phyloP scores from a whole-genome alignment of 176 grass and related monocot species.

The Rhipidocladum racemiflorum region DNA sequence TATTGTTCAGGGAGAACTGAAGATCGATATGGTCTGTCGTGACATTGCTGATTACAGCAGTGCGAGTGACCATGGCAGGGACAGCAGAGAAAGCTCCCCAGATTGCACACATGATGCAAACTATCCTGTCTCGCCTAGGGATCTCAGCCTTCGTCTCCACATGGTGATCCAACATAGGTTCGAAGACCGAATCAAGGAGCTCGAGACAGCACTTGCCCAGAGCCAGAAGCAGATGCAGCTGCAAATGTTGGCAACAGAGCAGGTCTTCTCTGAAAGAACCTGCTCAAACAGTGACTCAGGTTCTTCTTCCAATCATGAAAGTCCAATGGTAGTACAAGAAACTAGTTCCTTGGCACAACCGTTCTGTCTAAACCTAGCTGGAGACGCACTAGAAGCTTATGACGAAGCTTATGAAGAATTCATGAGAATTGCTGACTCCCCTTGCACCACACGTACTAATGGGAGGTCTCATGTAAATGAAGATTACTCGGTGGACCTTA shows the following conservation, averaged over 20 bases:
- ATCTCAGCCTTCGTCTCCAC: conserved; percentile 81
- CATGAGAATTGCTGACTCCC: conserved; percentile 43
- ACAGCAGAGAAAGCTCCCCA: conserved; percentile 52
- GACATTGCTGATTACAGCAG: conserved; percentile 35
- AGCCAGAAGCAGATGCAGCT: conserved; percentile 55
- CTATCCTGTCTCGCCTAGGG: conserved; percentile 71
- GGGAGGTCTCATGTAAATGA: conserved; percentile 36
- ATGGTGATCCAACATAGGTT: conserved; percentile 73
- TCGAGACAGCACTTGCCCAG: conserved; percentile 62
- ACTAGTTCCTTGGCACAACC: conserved; percentile 42
- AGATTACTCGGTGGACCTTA: conserved; percentile 38
- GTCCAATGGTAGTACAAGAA: conserved; percentile 46
- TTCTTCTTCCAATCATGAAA: conserved; percentile 64
- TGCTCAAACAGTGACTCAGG: conserved; percentile 73
- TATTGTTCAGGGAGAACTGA: conserved; percentile 72
- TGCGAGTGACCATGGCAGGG: conserved; percentile 43
- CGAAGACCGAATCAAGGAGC: conserved; percentile 75
- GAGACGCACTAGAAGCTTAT: conserved; percentile 79
- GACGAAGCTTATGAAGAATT: conserved; percentile 90
- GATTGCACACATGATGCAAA: conserved; percentile 37
- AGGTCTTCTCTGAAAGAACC: conserved; percentile 47
- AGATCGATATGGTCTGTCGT: conserved; percentile 42
- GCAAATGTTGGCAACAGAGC: conserved; percentile 42
- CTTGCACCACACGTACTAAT: conserved; percentile 40
- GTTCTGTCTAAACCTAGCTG: conserved; percentile 70